A percentile compares a stretch with the other conserved stretches of the same genome.
Conservation (phyloP, 208 protist species). For the Leishmania mexicana region DNA sequence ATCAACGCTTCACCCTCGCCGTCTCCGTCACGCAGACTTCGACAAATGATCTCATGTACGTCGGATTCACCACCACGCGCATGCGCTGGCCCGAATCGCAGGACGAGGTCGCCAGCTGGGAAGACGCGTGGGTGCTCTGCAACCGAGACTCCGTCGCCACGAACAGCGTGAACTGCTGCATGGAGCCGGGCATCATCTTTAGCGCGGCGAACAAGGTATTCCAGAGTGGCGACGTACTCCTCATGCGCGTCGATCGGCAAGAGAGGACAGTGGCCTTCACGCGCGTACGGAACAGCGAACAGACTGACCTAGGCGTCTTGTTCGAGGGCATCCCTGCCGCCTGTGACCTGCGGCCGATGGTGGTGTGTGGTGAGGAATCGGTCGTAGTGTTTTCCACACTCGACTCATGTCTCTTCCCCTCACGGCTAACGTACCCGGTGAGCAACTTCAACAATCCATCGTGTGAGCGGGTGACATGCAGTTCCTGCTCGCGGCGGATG, state of each 20-base stretch:
- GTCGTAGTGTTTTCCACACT: conserved; percentile 85
- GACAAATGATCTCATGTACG: conserved; percentile 65
- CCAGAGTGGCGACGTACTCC: conserved; percentile 65
- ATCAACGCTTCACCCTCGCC: conserved; percentile 59
- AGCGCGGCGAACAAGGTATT: conserved; percentile 70
- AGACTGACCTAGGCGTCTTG: conserved; percentile 78
- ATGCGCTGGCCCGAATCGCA: conserved; percentile 42
- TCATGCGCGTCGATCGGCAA: conserved; percentile 63
- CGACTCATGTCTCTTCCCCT: conserved; percentile 69
- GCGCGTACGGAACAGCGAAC: conserved; percentile 58
- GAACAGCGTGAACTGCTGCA: conserved; percentile 87
- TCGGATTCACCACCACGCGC: conserved; percentile 78
- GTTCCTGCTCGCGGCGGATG: conserved; percentile 30
- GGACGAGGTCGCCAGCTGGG: conserved; percentile 65
- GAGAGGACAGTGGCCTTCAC: conserved; percentile 77
- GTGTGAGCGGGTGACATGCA: conserved; percentile 26
- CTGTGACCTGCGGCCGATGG: conserved; percentile 60
- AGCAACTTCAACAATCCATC: conserved; percentile 51
- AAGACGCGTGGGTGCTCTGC: conserved; percentile 86
- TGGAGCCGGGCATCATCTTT: conserved; percentile 83
- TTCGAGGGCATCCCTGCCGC: conserved; percentile 69
- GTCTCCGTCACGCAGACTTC: conserved; percentile 63
- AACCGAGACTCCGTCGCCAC: conserved; percentile 64
- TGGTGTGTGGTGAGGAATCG: conserved; percentile 66
- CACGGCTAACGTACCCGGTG: conserved; percentile 64